Percentiles rank a stretch among this genome's conserved stretches.
These are phyloP conservation scores for Chaetomium sp. DNA, from an alignment of 2,329 filamentous ascomycete species.

Conservation along the genomic window DNA sequence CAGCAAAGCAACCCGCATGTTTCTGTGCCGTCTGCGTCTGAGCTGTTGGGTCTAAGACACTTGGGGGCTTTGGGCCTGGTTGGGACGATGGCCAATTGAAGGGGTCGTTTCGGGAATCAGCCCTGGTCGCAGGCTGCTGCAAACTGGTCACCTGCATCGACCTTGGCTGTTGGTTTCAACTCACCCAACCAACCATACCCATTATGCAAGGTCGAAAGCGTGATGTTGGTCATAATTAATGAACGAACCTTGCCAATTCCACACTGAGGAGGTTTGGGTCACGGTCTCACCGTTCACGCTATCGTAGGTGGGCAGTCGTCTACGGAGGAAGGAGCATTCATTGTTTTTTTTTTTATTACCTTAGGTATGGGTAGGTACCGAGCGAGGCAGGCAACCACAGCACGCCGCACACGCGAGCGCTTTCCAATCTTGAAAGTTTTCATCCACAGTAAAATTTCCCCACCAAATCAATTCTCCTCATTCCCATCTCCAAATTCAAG, in stretches of 20 bases:
- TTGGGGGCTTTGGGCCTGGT: background rate
- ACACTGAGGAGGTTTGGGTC: background rate
- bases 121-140: background rate
- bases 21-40: conserved; percentile 14
- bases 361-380: too few relatives aligned
- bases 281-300: background rate
- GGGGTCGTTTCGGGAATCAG: conserved; percentile 18
- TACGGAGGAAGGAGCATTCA: background rate
- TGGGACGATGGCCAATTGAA: conserved; percentile 24
- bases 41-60: conserved; percentile 8
- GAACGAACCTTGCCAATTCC: background rate
- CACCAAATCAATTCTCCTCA: background rate
- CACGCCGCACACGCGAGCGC: conserved; percentile 10
- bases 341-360: background rate
- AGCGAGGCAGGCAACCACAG: background rate
- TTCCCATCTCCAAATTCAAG: background rate
- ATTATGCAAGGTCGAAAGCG: conserved; percentile 4
- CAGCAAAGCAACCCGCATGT: conserved; percentile 5
- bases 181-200: conserved; percentile 8
- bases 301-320: background rate
- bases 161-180: conserved; percentile 21
- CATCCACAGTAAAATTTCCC: background rate
- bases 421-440: background rate
- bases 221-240: background rate
- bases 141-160: conserved; percentile 14